These are phyloP conservation scores for Thelonectria olida DNA, from an alignment of 2,329 filamentous ascomycete genomes.

Conservation along the genomic window DNA sequence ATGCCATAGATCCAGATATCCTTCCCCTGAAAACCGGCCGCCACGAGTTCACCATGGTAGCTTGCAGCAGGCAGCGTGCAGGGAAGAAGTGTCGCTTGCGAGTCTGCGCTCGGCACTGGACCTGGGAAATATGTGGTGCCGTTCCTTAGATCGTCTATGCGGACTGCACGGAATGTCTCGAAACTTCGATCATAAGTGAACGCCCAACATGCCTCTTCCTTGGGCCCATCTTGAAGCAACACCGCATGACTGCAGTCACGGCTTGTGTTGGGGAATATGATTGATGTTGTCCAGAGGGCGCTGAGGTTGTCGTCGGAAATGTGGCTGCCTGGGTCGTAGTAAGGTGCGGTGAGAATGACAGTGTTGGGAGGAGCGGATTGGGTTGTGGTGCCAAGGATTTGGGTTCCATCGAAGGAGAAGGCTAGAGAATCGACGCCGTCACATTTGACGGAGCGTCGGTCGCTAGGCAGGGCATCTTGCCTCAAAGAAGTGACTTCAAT, in stretches of 20 bases:
- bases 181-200: slow-evolving; percentile 82
- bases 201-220: slow-evolving; percentile 77
- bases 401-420: slow-evolving; percentile 81
- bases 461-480: slow-evolving; percentile 68
- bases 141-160: slow-evolving; percentile 77
- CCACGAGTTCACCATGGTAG: slow-evolving; percentile 75
- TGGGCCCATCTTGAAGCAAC: slow-evolving; percentile 67
- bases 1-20: slow-evolving; percentile 84
- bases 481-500: slow-evolving; percentile 86
- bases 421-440: slow-evolving; percentile 77
- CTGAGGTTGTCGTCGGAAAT: slow-evolving; percentile 74
- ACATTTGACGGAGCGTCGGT: slow-evolving; percentile 81
- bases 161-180: slow-evolving; percentile 80
- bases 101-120: slow-evolving; percentile 62
- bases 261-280: slow-evolving; percentile 84
- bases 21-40: slow-evolving; percentile 76
- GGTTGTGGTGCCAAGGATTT: slow-evolving; percentile 79
- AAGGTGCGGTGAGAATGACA: slow-evolving; percentile 81
- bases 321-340: slow-evolving; percentile 76
- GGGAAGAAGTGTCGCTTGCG: slow-evolving; percentile 70
- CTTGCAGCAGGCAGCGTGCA: slow-evolving; percentile 75
- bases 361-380: slow-evolving; percentile 72
- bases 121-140: slow-evolving; percentile 84
- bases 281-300: slow-evolving; percentile 85
- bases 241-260: slow-evolving; percentile 81